A percentile compares a stretch with the other conserved stretches of the same genome.
phyloP scores from a whole-genome alignment of 768 basidiomycete genomes.

The Mrakia gelida region DNA sequence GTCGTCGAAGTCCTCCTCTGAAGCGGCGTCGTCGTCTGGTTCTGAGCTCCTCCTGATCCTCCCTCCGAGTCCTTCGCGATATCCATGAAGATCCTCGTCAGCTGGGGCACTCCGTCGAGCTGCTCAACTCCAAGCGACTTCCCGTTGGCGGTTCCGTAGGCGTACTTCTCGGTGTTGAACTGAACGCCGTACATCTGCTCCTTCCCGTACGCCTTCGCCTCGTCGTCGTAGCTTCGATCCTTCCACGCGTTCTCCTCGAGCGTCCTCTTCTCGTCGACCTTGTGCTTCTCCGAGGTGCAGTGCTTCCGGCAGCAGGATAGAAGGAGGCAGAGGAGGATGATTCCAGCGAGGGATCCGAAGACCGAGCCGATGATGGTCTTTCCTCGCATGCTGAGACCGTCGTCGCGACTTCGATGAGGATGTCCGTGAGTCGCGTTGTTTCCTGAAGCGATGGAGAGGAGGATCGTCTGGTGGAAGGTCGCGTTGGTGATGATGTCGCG shows the following conservation, averaged over 20 bases:
- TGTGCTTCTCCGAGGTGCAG: conserved; percentile 1
- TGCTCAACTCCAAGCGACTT: background rate
- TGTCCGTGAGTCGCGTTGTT: conserved; percentile 14
- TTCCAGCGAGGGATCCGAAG: conserved; percentile 29
- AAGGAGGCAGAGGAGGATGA: conserved; percentile 28
- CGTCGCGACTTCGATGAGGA: conserved; percentile 18
- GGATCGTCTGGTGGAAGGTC: conserved; percentile 31
- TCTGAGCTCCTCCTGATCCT: background rate
- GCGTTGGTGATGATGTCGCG: conserved; percentile 35
- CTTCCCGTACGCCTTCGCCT: conserved; percentile 10
- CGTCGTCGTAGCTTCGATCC: conserved; percentile 2
- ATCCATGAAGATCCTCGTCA: conserved; percentile 15
- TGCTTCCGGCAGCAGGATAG: conserved; percentile 26
- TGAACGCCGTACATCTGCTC: conserved; percentile 38
- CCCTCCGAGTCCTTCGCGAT: background rate
- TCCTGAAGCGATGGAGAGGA: conserved; percentile 26
- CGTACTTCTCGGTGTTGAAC: conserved; percentile 32
- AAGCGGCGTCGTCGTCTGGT: background rate
- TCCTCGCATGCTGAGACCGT: conserved; percentile 5
- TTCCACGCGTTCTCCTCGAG: background rate
- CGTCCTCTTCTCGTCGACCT: conserved; percentile 9
- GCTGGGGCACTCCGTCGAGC: background rate
- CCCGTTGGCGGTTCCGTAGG: background rate
- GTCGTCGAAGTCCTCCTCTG: conserved; percentile 4
- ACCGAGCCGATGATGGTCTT: conserved; percentile 24